Evolutionary conservation across 129 eudicot species (phyloP).

Genomic region (Centella asiatica): DNA sequence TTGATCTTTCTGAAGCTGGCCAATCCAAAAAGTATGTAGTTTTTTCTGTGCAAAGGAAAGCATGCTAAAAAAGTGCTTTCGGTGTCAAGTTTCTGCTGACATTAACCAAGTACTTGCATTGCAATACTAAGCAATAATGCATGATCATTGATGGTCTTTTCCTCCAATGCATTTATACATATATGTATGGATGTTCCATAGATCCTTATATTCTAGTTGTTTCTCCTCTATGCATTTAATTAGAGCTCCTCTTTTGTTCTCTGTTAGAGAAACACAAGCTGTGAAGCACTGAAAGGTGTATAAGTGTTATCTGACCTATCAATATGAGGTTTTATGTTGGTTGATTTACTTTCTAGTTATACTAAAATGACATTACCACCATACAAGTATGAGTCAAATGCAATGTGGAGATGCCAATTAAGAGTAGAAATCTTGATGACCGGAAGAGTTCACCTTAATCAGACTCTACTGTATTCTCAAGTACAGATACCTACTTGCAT

Average conservation of each 20-base stretch:
- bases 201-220: neutral
- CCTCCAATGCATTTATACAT: neutral
- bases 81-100: neutral
- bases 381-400: neutral
- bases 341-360: neutral
- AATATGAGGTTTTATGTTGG: neutral
- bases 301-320: neutral
- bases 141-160: neutral
- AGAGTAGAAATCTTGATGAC: neutral
- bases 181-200: neutral
- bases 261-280: neutral
- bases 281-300: neutral
- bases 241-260: neutral
- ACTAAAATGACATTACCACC: neutral
- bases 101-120: neutral
- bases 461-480: neutral
- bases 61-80: neutral
- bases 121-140: neutral
- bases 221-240: neutral
- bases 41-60: neutral
- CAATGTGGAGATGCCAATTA: neutral
- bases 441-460: neutral
- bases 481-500: neutral
- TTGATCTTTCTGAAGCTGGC: conserved; percentile 77
- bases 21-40: conserved; percentile 74